phyloP scores from a whole-genome alignment of 768 basidiomycete genomes.

The Boletus sp. region DNA sequence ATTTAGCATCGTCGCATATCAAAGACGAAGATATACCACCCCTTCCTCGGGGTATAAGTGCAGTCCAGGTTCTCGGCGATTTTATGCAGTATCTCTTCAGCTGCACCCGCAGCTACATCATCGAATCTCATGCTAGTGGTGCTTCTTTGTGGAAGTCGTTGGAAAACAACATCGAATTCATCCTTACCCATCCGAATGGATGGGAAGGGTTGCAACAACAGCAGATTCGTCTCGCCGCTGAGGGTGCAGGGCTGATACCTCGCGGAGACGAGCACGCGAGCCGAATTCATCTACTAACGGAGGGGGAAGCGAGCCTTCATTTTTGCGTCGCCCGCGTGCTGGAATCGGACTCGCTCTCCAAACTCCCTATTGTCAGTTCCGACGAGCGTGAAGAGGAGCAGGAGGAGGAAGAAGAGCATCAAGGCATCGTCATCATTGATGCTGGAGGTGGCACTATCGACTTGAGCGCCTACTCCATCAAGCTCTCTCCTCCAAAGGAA shows the following conservation, averaged over 20 bases:
- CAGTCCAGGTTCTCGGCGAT: conserved; percentile 22
- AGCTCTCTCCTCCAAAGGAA: conserved; percentile 12
- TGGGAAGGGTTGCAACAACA: conserved; percentile 32
- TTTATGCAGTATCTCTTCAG: conserved; percentile 29
- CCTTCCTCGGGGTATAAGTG: conserved; percentile 21
- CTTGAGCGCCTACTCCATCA: conserved; percentile 36
- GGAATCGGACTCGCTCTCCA: conserved; percentile 27
- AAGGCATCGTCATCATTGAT: conserved; percentile 44
- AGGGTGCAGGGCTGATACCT: conserved; percentile 23
- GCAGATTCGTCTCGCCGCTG: conserved; percentile 25
- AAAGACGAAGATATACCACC: conserved; percentile 20
- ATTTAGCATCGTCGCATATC: conserved; percentile 22
- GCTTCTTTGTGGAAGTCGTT: conserved; percentile 22
- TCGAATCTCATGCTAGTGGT: conserved; percentile 29
- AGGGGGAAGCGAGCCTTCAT: conserved; percentile 27
- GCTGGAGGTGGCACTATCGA: conserved; percentile 43
- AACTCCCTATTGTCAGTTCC: not conserved
- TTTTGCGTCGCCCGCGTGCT: conserved; percentile 44
- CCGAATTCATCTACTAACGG: conserved; percentile 26
- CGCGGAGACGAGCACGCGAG: conserved; percentile 1
- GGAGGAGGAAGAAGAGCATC: conserved; percentile 23
- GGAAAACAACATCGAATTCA: conserved; percentile 17
- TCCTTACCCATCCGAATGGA: conserved; percentile 32
- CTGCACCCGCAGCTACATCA: conserved; percentile 22
- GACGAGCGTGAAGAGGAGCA: not conserved